Evolutionary conservation across 176 grass and related monocot genomes (phyloP).

Genomic region (Avena atlantica): DNA sequence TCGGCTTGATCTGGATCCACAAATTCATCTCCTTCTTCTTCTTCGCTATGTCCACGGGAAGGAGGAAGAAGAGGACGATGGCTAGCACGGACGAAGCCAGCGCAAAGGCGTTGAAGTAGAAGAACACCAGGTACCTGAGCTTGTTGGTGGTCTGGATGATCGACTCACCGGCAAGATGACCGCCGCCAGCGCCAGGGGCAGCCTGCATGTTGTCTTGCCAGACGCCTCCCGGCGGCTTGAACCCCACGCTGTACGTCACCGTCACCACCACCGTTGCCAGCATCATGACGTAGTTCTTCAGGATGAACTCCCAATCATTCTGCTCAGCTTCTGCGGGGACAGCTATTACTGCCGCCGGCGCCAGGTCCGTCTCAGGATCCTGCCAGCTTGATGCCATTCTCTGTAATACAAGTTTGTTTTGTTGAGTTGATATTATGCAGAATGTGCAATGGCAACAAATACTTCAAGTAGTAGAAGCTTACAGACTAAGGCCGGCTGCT

Average conservation of each 20-base stretch:
- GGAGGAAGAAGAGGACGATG: slow-evolving; percentile 19
- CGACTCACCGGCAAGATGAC: not conserved
- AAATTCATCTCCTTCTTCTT: no score
- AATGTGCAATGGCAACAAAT: no score
- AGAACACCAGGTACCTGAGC: slow-evolving; percentile 8
- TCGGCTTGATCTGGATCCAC: not conserved
- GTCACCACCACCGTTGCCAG: slow-evolving; percentile 22
- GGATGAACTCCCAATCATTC: not conserved
- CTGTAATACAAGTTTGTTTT: no score
- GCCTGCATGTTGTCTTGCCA: slow-evolving; percentile 20
- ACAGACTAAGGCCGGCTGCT: no score
- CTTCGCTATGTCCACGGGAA: not conserved
- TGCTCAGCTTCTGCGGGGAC: no score
- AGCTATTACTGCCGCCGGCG: no score
- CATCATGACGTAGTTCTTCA: slow-evolving; percentile 25
- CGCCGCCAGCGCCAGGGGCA: no score
- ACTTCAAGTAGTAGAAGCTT: no score
- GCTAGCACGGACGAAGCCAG: slow-evolving; percentile 25
- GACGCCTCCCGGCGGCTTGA: slow-evolving; percentile 1
- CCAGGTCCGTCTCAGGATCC: no score
- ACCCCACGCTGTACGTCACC: slow-evolving; percentile 27
- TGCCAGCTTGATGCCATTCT: no score
- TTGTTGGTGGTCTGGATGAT: not conserved
- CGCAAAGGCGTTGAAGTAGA: slow-evolving; percentile 35
- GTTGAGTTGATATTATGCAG: no score